Conservation (phyloP, 768 basidiomycete genomes). For the Kwoniella dendrophila region DNA sequence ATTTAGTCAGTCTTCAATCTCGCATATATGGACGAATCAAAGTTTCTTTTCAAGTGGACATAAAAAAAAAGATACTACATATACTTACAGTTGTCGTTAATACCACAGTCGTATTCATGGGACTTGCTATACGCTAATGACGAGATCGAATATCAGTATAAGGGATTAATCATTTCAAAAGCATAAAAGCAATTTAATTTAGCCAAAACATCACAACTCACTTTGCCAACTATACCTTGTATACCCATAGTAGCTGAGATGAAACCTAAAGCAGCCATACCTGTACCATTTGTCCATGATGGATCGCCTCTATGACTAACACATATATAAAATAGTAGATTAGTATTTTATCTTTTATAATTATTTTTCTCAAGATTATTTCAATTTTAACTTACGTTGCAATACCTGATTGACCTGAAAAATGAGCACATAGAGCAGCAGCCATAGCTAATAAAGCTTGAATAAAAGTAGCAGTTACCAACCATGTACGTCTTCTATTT, state of each 20-base stretch:
- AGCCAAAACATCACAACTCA: constrained; percentile 66
- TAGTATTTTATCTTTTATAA: not conserved
- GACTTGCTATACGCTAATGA: constrained; percentile 38
- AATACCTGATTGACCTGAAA: constrained; percentile 61
- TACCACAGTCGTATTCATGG: constrained; percentile 42
- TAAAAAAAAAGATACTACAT: too few relatives aligned
- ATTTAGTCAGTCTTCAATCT: constrained; percentile 1
- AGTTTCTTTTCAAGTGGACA: too few relatives aligned
- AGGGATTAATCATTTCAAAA: not conserved
- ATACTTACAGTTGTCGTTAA: constrained; percentile 62
- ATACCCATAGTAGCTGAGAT: constrained; percentile 74
- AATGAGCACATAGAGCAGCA: constrained; percentile 71
- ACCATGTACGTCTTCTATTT: constrained; percentile 71
- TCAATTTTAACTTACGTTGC: constrained; percentile 50
- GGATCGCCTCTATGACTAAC: constrained; percentile 10
- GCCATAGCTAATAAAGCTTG: constrained; percentile 77
- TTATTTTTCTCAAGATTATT: not conserved
- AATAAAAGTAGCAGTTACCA: constrained; percentile 69
- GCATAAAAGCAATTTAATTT: constrained; percentile 42
- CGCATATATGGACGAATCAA: too few relatives aligned
- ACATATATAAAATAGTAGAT: not conserved
- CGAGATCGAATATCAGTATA: constrained; percentile 10
- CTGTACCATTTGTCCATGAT: constrained; percentile 66
- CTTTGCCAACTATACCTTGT: constrained; percentile 77
- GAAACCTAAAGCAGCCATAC: constrained; percentile 74